These are phyloP conservation scores for Casuarina cunninghamiana DNA, from an alignment of 306 rosid species.

Conservation along the genomic window DNA sequence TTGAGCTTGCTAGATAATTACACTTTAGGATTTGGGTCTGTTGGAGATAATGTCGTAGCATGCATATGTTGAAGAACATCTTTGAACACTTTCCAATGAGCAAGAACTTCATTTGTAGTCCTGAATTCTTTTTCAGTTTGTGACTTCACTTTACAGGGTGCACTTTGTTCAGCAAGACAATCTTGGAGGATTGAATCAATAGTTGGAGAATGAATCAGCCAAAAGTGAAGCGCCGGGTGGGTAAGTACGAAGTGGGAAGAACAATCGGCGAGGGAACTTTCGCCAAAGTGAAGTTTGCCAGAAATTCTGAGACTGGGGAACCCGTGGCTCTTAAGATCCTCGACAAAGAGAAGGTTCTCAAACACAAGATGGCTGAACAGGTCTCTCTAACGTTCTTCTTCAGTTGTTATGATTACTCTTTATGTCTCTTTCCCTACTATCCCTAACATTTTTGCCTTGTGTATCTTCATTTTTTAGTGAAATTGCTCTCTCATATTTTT, in stretches of 20 bases:
- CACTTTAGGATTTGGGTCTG: too few species aligned
- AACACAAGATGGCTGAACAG: conserved; percentile 99
- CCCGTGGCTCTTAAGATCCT: conserved; percentile 89
- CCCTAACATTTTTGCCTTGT: too few species aligned
- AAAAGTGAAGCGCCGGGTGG: conserved; percentile 82
- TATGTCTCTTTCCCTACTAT: too few species aligned
- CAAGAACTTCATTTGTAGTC: too few species aligned
- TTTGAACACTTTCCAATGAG: too few species aligned
- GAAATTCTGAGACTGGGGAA: conserved; percentile 74
- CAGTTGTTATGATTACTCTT: not conserved
- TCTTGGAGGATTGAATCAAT: conserved; percentile 22
- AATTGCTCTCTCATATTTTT: too few species aligned
- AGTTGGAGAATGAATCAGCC: conserved; percentile 69
- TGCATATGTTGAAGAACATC: too few species aligned
- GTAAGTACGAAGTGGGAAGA: conserved; percentile 93
- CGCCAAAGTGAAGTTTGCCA: conserved; percentile 92
- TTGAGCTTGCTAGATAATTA: too few species aligned
- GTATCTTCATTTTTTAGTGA: too few species aligned
- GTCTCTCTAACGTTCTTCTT: conserved; percentile 32
- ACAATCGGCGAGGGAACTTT: conserved; percentile 98
- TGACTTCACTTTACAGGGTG: too few species aligned
- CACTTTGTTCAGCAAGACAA: conserved; percentile 28
- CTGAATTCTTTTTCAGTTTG: not conserved
- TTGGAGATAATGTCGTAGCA: too few species aligned
- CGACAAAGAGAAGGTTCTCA: conserved; percentile 96